Base-by-base conservation (phyloP, 208 protist species). In the Hexamita inflata region DNA sequence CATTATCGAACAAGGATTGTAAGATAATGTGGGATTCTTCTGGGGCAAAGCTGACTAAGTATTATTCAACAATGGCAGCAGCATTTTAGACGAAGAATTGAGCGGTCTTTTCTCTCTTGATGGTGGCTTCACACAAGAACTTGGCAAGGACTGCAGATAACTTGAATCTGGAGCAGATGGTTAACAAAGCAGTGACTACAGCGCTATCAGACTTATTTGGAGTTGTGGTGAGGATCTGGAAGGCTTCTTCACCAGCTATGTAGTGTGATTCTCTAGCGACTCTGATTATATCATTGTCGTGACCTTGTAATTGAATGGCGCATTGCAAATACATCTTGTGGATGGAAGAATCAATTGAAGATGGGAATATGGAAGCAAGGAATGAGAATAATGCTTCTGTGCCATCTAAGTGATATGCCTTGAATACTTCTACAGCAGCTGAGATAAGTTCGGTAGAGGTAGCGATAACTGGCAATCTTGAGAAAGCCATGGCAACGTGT, bases 1-100 rank as follows among this genome's bases (percentile, higher is more conserved):
- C 95, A 67, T 92, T 89, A 80, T 99, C 96, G 42, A 99, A 89
- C 9, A 99, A 86, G 13, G 94, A 89, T 76, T 90, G 92, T 30
- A 99, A 91, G 9, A 99, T 95, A 39, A 86, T 59, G 13, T 94
- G 94, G n/a, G 95, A 96, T 75, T 95, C 92, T 49, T 80, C 78
- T 4, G 95, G 93, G 85, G 92, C 96, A 75, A 93, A 91, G 73
- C 91, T 90, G 70, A 90, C 88, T 1, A 87, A 79, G 77, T 86
- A 98, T 66, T 91, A 84, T 83, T 99, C 94, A 80, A 99, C 95
- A 49, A 70, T 70, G 2, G 40, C 28, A 49, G 40, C 35, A 49
- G 64, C 9, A n/a, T 70, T 70, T 2, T 9, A 38, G 7, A 38
- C 42, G 38, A 70, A 70, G 64, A 45, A 49, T 4, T n/a, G 26